Evolutionary conservation across 257 asterid species (phyloP).

Genomic region (Mentha longifolia): DNA sequence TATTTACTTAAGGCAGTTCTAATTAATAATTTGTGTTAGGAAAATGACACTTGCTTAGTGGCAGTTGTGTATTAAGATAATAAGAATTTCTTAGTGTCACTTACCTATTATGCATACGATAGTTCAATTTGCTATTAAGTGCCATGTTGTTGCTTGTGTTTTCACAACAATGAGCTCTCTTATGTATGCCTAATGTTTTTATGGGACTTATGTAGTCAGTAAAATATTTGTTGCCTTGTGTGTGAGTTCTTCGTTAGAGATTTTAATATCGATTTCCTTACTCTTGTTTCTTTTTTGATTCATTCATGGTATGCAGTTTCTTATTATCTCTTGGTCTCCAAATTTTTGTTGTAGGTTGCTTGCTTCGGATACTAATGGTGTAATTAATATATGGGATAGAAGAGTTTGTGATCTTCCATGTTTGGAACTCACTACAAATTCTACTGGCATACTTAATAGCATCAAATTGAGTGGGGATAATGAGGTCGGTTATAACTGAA

Average conservation of each 20-base stretch:
- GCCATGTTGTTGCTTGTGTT: background rate
- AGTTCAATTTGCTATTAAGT: background rate
- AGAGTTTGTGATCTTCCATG: constrained; percentile 75
- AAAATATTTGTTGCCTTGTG: background rate
- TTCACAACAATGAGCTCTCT: background rate
- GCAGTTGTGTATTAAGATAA: background rate
- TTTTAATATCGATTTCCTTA: constrained; percentile 1
- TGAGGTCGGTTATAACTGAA: constrained; percentile 56
- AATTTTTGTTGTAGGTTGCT: constrained; percentile 64
- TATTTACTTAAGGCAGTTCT: background rate
- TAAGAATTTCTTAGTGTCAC: background rate
- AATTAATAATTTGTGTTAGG: background rate
- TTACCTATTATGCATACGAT: background rate
- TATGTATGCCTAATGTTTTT: too few species aligned
- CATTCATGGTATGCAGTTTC: constrained; percentile 30
- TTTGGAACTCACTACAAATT: constrained; percentile 68
- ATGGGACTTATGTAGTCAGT: background rate
- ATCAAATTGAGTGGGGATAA: constrained; percentile 72
- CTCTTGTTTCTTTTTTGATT: constrained; percentile 6
- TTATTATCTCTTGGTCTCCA: constrained; percentile 26
- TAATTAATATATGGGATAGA: constrained; percentile 91
- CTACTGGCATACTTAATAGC: constrained; percentile 66
- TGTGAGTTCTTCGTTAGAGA: background rate
- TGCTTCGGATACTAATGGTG: constrained; percentile 85
- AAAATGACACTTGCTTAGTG: background rate